Base-by-base conservation (phyloP, 2,329 filamentous ascomycete genomes). In the Aspergillus sp. region DNA sequence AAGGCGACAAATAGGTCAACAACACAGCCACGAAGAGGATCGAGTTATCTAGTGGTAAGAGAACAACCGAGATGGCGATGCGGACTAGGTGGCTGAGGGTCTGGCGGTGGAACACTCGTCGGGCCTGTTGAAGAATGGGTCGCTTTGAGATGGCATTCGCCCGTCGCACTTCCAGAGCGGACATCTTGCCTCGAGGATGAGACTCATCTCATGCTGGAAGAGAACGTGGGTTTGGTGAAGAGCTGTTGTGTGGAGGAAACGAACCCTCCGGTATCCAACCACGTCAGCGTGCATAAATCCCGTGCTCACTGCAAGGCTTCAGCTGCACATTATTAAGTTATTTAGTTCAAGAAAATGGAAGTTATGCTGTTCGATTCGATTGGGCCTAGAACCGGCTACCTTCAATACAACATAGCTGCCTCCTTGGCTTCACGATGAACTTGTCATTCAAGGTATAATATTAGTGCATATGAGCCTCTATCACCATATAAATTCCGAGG, bases 11-110 rank as follows among this genome's bases (percentile, higher is more conserved):
- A 62, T 59, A 52, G 37, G 68, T 58, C 60, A 68, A 33, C 23
- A 68, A 33, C 64, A 75, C 74, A 68, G 76, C 70, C 23, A 71
- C 52, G 15, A 75, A 52, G 7, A 84, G 68, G 45, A 84, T 68
- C 27, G 70, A 62, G 4, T 78, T 82, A 56, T 78, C 72, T n/a
- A 85, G 57, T 1, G 84, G 85, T 2, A 86, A 74, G 1, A 73
- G 61, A 5, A 64, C 41, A 21, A 71, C 58, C 0, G 71, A 69
- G 21, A 69, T 50, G 14, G 55, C 58, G 27, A 72, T 67, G 4
- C 64, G 64, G 24, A 70, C 56, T 9, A 73, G 39, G 52, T 66
- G 70, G 58, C 63, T 57, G 27, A 70, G 57, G 2, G 63, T 50
- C 5, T 55, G 64, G 4, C 57, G 35, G 8, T 57, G 65, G 4